Conservation (phyloP, 129 eudicot genomes). For the Deinandra increscens region DNA sequence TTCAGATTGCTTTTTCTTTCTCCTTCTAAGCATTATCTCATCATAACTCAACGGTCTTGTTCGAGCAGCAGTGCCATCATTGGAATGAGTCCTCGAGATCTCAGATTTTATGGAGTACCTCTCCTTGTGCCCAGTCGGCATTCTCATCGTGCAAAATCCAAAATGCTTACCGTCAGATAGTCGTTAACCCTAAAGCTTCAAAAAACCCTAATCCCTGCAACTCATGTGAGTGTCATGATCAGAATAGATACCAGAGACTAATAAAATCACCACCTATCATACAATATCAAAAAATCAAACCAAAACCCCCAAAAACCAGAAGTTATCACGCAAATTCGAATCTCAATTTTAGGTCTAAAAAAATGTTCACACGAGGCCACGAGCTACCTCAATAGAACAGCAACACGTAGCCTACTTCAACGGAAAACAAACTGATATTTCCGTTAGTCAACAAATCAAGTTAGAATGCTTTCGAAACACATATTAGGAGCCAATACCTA, state of each 20-base stretch:
- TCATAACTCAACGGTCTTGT: constrained; percentile 85
- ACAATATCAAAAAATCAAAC: not conserved
- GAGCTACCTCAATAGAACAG: not conserved
- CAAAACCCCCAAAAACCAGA: constrained; percentile 8
- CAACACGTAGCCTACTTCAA: not conserved
- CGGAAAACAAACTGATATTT: not conserved
- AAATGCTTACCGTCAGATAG: not conserved
- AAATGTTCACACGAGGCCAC: not conserved
- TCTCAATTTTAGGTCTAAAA: not conserved
- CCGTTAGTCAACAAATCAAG: constrained; percentile 4
- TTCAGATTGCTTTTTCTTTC: constrained; percentile 44
- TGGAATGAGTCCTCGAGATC: constrained; percentile 30
- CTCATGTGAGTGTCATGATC: not conserved
- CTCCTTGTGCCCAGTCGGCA: constrained; percentile 49
- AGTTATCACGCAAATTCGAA: not conserved
- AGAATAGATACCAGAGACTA: constrained; percentile 5
- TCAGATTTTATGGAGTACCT: constrained; percentile 35
- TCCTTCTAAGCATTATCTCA: constrained; percentile 77
- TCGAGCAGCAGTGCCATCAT: constrained; percentile 79
- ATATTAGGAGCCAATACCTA: not conserved
- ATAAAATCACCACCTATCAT: constrained; percentile 6
- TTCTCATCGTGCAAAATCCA: constrained; percentile 41
- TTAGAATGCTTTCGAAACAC: not conserved
- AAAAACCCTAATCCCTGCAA: constrained; percentile 17
- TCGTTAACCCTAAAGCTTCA: not conserved